Percentiles rank a stretch among this genome's conserved stretches.
These are phyloP conservation scores for Vigna angularis DNA, from an alignment of 306 rosid genomes.

Conservation along the genomic window DNA sequence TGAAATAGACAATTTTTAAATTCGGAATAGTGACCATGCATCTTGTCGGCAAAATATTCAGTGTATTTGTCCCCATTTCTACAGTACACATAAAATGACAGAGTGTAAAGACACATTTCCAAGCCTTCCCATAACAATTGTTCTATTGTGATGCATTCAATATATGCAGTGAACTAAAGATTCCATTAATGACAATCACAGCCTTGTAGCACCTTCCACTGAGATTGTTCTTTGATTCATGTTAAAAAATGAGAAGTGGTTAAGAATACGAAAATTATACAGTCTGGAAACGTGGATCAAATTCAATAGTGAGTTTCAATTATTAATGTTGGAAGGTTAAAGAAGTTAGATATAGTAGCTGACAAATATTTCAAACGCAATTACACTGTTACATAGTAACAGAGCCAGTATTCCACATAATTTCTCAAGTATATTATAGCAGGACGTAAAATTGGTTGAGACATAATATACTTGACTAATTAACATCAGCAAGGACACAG, in stretches of 20 bases:
- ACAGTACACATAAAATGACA: slow-evolving; percentile 45
- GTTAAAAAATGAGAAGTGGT: slow-evolving; percentile 18
- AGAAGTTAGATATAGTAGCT: slow-evolving; percentile 2
- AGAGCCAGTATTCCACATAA: slow-evolving; percentile 18
- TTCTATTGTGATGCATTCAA: slow-evolving; percentile 35
- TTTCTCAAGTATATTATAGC: slow-evolving; percentile 22
- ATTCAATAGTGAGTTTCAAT: slow-evolving; percentile 24
- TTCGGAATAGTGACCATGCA: slow-evolving; percentile 62
- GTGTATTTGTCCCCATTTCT: slow-evolving; percentile 90
- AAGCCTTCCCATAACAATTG: slow-evolving; percentile 17
- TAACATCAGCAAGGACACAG: not conserved
- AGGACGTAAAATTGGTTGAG: not conserved
- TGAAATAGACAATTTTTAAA: too few relatives aligned
- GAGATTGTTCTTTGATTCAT: slow-evolving; percentile 14
- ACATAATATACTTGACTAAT: slow-evolving; percentile 1
- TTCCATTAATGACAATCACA: slow-evolving; percentile 14
- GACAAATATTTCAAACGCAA: slow-evolving; percentile 13
- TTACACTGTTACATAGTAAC: slow-evolving; percentile 1
- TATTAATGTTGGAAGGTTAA: slow-evolving; percentile 30
- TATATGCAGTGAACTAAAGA: slow-evolving; percentile 11
- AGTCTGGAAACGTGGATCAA: slow-evolving; percentile 29
- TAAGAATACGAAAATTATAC: not conserved
- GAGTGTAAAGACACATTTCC: not conserved
- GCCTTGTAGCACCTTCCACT: slow-evolving; percentile 18
- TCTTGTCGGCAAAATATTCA: slow-evolving; percentile 92